Evolutionary conservation across 495 filamentous ascomycete species (phyloP).

Genomic region (Neurospora hispaniola): DNA sequence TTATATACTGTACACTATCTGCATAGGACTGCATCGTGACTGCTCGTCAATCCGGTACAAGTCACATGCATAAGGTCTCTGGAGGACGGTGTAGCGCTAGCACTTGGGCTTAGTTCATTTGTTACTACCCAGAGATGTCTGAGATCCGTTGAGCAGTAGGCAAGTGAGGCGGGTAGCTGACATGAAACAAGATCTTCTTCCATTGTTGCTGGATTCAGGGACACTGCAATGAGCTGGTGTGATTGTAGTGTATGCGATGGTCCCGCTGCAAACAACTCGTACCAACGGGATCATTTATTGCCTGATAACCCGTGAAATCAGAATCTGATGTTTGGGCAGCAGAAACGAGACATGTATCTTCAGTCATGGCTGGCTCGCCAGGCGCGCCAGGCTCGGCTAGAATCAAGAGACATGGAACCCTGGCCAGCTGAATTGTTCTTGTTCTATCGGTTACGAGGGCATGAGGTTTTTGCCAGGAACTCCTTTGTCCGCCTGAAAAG

Average conservation of each 20-base stretch:
- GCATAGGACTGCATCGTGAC: background rate
- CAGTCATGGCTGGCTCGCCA: background rate
- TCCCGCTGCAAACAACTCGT: background rate
- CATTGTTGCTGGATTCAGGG: background rate
- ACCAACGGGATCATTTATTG: background rate
- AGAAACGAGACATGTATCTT: background rate
- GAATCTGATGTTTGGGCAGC: background rate
- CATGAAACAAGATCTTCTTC: background rate
- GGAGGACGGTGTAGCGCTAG: background rate
- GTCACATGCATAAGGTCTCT: background rate
- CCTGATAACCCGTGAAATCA: background rate
- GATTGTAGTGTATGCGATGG: background rate
- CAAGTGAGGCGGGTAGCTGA: background rate
- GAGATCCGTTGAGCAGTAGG: background rate
- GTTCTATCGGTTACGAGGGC: background rate
- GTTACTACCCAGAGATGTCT: background rate
- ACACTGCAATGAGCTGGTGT: background rate
- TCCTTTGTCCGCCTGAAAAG: background rate
- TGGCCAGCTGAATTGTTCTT: background rate
- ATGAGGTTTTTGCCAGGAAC: background rate
- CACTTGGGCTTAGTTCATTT: background rate
- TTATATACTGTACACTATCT: too few species aligned
- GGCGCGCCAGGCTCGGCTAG: background rate
- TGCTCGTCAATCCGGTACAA: background rate
- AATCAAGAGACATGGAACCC: background rate